Evolutionary conservation across 306 rosid genomes (phyloP), one percentile per base, ranked within the genome.

Genomic region (Oxytropis ochrocephala): DNA sequence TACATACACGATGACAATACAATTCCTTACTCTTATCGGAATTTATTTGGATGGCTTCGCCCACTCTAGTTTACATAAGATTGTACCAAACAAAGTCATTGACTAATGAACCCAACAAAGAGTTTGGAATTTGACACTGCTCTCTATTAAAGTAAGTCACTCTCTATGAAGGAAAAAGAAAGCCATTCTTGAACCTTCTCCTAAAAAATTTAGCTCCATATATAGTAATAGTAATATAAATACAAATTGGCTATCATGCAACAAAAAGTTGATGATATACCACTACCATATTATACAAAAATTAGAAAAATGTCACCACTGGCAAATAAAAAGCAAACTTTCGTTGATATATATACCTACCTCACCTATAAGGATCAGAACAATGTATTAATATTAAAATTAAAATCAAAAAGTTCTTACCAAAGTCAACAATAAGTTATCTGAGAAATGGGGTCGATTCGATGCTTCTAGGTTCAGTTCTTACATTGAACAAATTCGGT

Each of bases 361-460:
- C 30, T 51, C 56, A 51, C 56, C 29, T 24, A 24, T 24, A 24
- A 24, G 29, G 29, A 24, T 24, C 29, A 24, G 29, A 24, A 24
- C 3, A 2, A 33, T 7, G 8, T 4, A 33, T 33, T 33, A 33
- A 33, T 5, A 33, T 33, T 33, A 33, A 33, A 33, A 33, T 5
- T 33, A 5, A 5, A 32, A 32, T 32, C 1, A 21, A 21, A 21
- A 21, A 21, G 3, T 24, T 4, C 29, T 24, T 24, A 24, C 29
- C 29, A 24, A 8, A 63, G 75, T 80, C 72, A 75, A 66, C 64
- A 48, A 21, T 11, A 43, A 67, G n/a, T n/a, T n/a, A n/a, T n/a
- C n/a, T n/a, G n/a, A n/a, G n/a, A n/a, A n/a, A n/a, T n/a, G n/a
- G n/a, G n/a, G n/a, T n/a, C n/a, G n/a, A n/a, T n/a, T n/a, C n/a